Evolutionary conservation across 176 grass and related monocot species (phyloP).

Genomic region (Musa troglodytarum): DNA sequence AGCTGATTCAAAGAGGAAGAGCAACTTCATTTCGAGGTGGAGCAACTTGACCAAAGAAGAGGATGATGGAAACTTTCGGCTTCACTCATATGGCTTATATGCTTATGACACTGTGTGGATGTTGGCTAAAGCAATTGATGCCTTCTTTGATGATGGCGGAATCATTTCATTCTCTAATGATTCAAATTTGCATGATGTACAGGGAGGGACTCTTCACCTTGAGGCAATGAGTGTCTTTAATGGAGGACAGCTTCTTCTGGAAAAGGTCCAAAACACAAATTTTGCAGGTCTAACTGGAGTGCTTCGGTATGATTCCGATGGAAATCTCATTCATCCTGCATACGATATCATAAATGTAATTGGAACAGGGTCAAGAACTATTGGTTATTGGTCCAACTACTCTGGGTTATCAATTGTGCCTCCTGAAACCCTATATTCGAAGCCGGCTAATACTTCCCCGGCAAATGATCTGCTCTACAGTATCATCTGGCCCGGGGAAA

Average conservation of each 20-base stretch:
- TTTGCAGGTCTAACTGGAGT: conserved; percentile 58
- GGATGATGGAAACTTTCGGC: conserved; percentile 12
- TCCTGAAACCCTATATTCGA: conserved; percentile 59
- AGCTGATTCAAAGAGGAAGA: conserved; percentile 50
- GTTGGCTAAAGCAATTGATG: conserved; percentile 74
- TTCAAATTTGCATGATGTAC: conserved; percentile 34
- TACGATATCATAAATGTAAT: conserved; percentile 81
- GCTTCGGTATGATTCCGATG: conserved; percentile 56
- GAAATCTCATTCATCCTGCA: conserved; percentile 53
- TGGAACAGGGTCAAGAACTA: conserved; percentile 51
- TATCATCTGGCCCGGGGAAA: conserved; percentile 76
- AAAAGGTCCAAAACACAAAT: conserved; percentile 42
- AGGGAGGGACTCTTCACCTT: conserved; percentile 39
- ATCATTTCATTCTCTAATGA: conserved; percentile 70
- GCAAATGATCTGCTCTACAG: conserved; percentile 31
- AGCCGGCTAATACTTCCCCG: conserved; percentile 32
- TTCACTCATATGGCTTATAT: conserved; percentile 64
- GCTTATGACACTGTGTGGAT: conserved; percentile 78
- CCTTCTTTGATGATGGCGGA: conserved; percentile 52
- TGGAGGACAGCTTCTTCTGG: conserved; percentile 39
- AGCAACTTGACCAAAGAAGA: conserved; percentile 36
- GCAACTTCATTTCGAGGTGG: conserved; percentile 43
- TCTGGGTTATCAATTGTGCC: conserved; percentile 57
- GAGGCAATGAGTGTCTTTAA: conserved; percentile 61
- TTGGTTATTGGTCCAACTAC: conserved; percentile 88